Evolutionary conservation across 2,329 filamentous ascomycete genomes (phyloP).

Genomic region (Fusarium camptoceras): DNA sequence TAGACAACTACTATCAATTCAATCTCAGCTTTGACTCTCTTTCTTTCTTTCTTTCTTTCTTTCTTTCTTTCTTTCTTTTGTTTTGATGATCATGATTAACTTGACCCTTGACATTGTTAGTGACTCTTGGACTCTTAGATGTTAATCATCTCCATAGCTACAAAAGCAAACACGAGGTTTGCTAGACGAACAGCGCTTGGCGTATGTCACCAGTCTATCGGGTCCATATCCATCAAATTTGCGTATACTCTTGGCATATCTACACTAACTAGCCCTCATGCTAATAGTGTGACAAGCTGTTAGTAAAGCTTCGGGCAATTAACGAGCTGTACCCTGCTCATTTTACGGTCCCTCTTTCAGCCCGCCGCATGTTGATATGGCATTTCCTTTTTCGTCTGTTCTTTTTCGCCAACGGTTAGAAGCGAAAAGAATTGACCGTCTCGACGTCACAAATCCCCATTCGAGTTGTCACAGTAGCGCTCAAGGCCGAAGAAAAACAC

Average conservation of each 20-base stretch:
- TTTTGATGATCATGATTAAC: background rate
- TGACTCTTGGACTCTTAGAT: background rate
- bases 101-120: background rate
- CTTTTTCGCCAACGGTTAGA: background rate
- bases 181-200: constrained; percentile 23
- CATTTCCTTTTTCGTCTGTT: background rate
- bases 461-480: background rate
- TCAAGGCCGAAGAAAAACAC: constrained; percentile 17
- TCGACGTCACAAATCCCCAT: constrained; percentile 20
- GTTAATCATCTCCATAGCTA: background rate
- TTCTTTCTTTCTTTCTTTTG: background rate
- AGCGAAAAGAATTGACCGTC: constrained; percentile 15
- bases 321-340: constrained; percentile 9
- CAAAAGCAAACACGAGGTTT: constrained; percentile 33
- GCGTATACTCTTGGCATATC: constrained; percentile 17
- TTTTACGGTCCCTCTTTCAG: background rate
- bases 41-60: too few species aligned
- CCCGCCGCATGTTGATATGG: constrained; percentile 7
- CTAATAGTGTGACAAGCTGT: background rate
- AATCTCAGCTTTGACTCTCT: background rate
- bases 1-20: background rate
- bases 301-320: background rate
- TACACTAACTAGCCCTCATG: constrained; percentile 8
- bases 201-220: constrained; percentile 23
- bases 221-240: constrained; percentile 29